Evolutionary conservation across 2,329 filamentous ascomycete genomes (phyloP), one percentile per base, ranked within the genome.

Genomic region (Nemania sp.): DNA sequence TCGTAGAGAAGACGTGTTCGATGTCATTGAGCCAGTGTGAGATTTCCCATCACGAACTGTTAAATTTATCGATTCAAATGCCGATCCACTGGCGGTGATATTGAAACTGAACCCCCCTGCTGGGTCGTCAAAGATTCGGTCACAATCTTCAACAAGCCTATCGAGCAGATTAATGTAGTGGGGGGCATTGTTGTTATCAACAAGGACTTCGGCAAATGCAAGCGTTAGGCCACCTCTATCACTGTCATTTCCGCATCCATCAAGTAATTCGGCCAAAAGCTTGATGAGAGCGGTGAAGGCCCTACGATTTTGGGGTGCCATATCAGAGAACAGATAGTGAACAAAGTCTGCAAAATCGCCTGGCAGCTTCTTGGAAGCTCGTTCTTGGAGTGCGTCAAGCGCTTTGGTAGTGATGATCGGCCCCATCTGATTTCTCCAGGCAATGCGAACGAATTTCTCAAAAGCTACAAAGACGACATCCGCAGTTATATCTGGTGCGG

Each of bases 391-490:
- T 1, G 87, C 86, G 58, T 89, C 85, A 39, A 97, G 80, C 5
- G 87, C 83, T 48, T 89, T 81, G 54, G 86, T 81, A 1, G 90
- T 87, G 74, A 98, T 87, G 57, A 98, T 86, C 2, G 91, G 87
- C 0, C 94, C 94, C 81, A 97, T 92, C 68, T 91, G 89, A 66
- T 94, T 90, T 60, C 85, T 87, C 94, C 94, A 98, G 12, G 91
- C 92, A 64, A 92, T 88, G 60, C 87, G 87, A 62, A 97, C 79
- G 68, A 97, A 98, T 63, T 96, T 97, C 73, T 97, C 93, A 73
- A 97, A 98, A 0, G 93, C 90, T 25, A 90, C 90, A 71, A 97
- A 96, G 5, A 98, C 83, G 18, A 94, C 87, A 70, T 97, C 92
- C 9, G 94, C 87, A 2, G 88, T 84, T 9, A 91, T 83, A 60